A percentile compares a stretch with the other conserved stretches of the same genome.
Conservation (phyloP, 352 stramenopile species). For the Globisporangium solare region DNA sequence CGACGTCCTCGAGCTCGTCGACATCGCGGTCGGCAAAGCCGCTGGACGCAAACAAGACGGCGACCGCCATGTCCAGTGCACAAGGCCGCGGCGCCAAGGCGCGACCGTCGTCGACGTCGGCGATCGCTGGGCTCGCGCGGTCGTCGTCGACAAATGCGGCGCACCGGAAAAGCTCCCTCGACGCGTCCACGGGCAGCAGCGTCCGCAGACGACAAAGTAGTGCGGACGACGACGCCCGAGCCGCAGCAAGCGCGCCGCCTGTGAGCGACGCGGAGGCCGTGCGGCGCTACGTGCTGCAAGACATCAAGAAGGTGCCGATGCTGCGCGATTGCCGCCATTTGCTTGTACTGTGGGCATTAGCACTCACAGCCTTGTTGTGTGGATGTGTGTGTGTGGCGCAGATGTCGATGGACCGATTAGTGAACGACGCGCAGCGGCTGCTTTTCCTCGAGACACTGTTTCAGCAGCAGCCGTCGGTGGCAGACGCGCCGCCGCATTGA, state of each 20-base stretch:
- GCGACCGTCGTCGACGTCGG: conserved; percentile 16
- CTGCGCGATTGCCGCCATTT: too few relatives aligned
- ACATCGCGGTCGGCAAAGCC: conserved; percentile 33
- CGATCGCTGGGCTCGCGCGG: conserved; percentile 21
- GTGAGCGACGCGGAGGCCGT: conserved; percentile 66
- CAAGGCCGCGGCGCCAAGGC: conserved; percentile 19
- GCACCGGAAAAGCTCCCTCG: conserved; percentile 25
- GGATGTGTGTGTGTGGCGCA: conserved; percentile 20
- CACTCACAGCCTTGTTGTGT: conserved; percentile 4
- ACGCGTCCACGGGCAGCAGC: conserved; percentile 22
- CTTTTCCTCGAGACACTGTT: conserved; percentile 68
- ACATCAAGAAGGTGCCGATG: conserved; percentile 55
- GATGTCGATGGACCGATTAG: conserved; percentile 79
- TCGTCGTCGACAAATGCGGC: conserved; percentile 11
- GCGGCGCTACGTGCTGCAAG: conserved; percentile 53
- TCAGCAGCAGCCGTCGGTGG: conserved; percentile 16
- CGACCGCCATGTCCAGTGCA: not conserved
- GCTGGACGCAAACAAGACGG: conserved; percentile 20
- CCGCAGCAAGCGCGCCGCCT: conserved; percentile 20
- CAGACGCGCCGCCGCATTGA: not conserved
- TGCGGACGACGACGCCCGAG: conserved; percentile 4
- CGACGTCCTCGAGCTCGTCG: conserved; percentile 22
- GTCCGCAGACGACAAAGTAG: conserved; percentile 3
- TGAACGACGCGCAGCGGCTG: conserved; percentile 70
- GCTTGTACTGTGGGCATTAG: too few relatives aligned